A percentile compares a stretch with the other conserved stretches of the same genome.
phyloP scores from a whole-genome alignment of 2,329 filamentous ascomycete species.

The Monilinia laxa region DNA sequence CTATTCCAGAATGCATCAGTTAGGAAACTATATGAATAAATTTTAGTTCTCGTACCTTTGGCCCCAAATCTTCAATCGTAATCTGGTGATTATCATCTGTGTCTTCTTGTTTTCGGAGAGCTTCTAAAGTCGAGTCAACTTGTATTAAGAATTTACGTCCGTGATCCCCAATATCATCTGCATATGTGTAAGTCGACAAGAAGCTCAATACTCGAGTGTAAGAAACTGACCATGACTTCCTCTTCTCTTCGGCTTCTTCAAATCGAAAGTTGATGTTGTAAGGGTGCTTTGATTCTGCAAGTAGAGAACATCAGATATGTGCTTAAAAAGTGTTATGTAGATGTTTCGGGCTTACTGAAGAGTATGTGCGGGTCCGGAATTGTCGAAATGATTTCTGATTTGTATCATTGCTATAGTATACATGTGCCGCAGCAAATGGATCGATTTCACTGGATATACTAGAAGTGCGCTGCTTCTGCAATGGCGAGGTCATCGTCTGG shows the following conservation, averaged over 20 bases:
- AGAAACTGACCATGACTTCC: slow-evolving; percentile 39
- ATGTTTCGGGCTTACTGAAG: slow-evolving; percentile 32
- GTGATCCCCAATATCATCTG: slow-evolving; percentile 70
- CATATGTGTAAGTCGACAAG: slow-evolving; percentile 18
- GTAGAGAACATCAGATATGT: slow-evolving; percentile 22
- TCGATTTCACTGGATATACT: slow-evolving; percentile 36
- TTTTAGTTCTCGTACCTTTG: slow-evolving; percentile 61
- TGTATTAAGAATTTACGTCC: slow-evolving; percentile 82
- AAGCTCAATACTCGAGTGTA: background rate
- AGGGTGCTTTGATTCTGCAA: slow-evolving; percentile 32
- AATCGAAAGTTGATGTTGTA: slow-evolving; percentile 26
- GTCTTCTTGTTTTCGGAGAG: slow-evolving; percentile 80
- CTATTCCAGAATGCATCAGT: slow-evolving; percentile 43
- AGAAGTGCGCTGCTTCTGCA: slow-evolving; percentile 27
- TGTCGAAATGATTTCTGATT: slow-evolving; percentile 34
- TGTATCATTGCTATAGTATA: slow-evolving; percentile 38
- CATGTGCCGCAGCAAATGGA: slow-evolving; percentile 37
- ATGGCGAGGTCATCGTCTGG: slow-evolving; percentile 32
- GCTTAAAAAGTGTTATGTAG: background rate
- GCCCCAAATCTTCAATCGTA: slow-evolving; percentile 92
- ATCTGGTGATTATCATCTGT: slow-evolving; percentile 95
- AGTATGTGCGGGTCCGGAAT: slow-evolving; percentile 38
- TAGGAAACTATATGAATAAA: background rate
- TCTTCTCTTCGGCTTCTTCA: slow-evolving; percentile 36
- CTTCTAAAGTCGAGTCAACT: slow-evolving; percentile 79